These are phyloP conservation scores for Zymoseptoria pseudotritici DNA, from an alignment of 2,329 filamentous ascomycete genomes.

Conservation along the genomic window DNA sequence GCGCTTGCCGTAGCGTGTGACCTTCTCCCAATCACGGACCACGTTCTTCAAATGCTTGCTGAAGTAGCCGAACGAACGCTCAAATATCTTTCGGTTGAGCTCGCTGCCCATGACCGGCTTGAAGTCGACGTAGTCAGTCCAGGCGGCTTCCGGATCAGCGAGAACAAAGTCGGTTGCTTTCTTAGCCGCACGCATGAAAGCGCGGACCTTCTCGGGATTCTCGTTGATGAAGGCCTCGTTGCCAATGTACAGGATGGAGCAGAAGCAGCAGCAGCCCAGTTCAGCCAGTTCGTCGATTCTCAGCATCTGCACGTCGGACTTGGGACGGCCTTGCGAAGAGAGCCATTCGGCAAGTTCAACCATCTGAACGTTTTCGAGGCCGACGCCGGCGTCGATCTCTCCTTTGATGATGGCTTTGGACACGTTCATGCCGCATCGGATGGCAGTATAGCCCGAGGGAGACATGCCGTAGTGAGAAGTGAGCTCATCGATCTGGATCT, in stretches of 20 bases:
- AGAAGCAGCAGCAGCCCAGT: conserved; percentile 78
- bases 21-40: conserved; percentile 66
- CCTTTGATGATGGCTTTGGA: conserved; percentile 67
- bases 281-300: conserved; percentile 74
- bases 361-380: conserved; percentile 77
- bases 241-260: conserved; percentile 71
- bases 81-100: conserved; percentile 72
- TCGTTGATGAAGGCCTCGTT: conserved; percentile 63
- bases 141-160: conserved; percentile 54
- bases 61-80: conserved; percentile 71
- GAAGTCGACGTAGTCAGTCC: conserved; percentile 62
- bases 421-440: conserved; percentile 76
- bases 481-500: conserved; percentile 62
- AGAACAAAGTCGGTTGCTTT: conserved; percentile 66
- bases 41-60: conserved; percentile 69
- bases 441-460: conserved; percentile 64
- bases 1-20: conserved; percentile 68
- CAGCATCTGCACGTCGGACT: conserved; percentile 68
- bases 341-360: conserved; percentile 76
- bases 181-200: conserved; percentile 68
- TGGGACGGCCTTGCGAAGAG: conserved; percentile 52
- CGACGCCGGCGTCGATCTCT: conserved; percentile 66
- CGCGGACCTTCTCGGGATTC: conserved; percentile 57
- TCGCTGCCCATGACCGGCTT: conserved; percentile 62
- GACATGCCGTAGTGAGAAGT: conserved; percentile 71